These are phyloP conservation scores for Elaeis guineensis DNA, from an alignment of 176 grass and related monocot species.

Conservation along the genomic window DNA sequence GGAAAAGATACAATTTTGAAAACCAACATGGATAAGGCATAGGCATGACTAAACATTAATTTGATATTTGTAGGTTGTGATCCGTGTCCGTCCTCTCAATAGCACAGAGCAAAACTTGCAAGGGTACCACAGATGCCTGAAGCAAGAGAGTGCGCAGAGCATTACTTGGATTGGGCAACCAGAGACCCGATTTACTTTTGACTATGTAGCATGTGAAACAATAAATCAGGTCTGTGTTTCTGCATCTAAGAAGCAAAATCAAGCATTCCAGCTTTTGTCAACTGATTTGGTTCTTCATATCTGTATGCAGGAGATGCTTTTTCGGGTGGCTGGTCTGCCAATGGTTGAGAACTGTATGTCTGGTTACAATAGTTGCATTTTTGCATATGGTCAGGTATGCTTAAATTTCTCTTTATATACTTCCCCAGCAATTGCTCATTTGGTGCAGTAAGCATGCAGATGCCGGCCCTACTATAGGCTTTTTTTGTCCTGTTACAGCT, in stretches of 20 bases:
- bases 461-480: too few species aligned
- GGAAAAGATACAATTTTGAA: too few species aligned
- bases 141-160: conserved; percentile 67
- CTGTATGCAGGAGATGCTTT: conserved; percentile 69
- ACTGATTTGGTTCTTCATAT: conserved; percentile 14
- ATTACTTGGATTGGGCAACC: conserved; percentile 93
- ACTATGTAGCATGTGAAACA: conserved; percentile 93
- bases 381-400: conserved; percentile 95
- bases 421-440: not conserved
- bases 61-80: conserved; percentile 51
- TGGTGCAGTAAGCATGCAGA: too few species aligned
- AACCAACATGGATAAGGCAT: too few species aligned
- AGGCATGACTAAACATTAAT: too few species aligned
- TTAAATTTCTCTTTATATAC: not conserved
- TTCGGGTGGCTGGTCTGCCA: conserved; percentile 88
- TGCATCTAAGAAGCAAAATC: conserved; percentile 1
- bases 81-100: conserved; percentile 81
- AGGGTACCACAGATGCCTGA: conserved; percentile 76
- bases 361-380: conserved; percentile 94
- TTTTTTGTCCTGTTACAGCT: not conserved
- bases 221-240: conserved; percentile 61
- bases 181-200: conserved; percentile 78
- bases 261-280: conserved; percentile 8
- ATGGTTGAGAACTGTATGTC: conserved; percentile 99
- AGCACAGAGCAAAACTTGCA: conserved; percentile 47